Evolutionary conservation across 2,329 filamentous ascomycete species (phyloP).

Genomic region (Trichoderma breve): DNA sequence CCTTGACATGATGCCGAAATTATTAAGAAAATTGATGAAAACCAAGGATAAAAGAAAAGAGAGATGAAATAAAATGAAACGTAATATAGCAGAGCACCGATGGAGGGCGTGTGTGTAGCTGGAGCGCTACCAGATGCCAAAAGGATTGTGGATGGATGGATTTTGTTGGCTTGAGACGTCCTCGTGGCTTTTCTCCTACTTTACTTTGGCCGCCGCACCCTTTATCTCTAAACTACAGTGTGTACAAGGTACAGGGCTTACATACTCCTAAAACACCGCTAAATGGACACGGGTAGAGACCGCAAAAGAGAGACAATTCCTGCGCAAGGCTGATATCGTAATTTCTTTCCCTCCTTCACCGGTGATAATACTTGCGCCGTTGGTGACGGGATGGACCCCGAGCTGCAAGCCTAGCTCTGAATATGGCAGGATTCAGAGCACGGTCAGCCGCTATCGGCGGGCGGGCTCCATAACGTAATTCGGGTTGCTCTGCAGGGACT

Average conservation of each 20-base stretch:
- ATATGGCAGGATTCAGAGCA: neutral
- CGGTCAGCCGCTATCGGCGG: slow-evolving; percentile 16
- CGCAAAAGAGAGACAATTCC: neutral
- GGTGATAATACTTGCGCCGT: neutral
- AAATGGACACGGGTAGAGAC: neutral
- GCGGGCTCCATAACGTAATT: slow-evolving; percentile 8
- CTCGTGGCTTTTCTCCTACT: slow-evolving; percentile 1
- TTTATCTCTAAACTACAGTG: neutral
- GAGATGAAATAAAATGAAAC: neutral
- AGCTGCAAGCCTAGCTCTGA: neutral
- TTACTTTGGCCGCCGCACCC: neutral
- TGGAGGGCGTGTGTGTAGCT: neutral
- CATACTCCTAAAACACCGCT: neutral
- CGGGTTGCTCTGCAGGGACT: neutral
- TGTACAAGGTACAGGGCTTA: neutral
- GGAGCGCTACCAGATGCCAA: neutral
- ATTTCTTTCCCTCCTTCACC: neutral
- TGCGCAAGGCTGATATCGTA: slow-evolving; percentile 1
- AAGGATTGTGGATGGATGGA: neutral
- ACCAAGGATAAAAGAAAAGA: neutral
- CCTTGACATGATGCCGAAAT: slow-evolving; percentile 23
- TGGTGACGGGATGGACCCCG: neutral
- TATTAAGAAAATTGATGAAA: neutral
- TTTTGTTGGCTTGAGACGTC: neutral
- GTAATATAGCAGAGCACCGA: neutral